phyloP scores from a whole-genome alignment of 441 rosid species.

The Mallotus japonicus region DNA sequence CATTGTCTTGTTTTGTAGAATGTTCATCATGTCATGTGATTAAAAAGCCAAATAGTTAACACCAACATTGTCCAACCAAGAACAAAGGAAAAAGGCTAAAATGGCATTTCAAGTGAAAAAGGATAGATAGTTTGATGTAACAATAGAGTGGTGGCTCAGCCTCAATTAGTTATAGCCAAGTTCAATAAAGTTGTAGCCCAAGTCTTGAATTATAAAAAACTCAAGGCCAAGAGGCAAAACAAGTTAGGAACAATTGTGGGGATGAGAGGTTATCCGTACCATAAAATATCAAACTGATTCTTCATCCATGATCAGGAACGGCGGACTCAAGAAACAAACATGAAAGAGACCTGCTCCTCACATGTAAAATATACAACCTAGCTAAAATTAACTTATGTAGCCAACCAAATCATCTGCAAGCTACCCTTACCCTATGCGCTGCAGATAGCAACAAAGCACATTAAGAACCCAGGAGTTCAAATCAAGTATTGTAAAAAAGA shows the following conservation, averaged over 20 bases:
- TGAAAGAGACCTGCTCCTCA: neutral
- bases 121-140: neutral
- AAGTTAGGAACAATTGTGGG: neutral
- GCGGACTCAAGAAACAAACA: neutral
- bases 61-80: neutral
- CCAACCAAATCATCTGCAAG: neutral
- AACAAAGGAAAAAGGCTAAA: neutral
- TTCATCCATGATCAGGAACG: neutral
- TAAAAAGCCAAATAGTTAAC: neutral
- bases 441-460: neutral
- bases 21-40: neutral
- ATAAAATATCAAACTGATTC: conserved; percentile 5
- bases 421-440: neutral
- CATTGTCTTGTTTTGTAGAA: neutral
- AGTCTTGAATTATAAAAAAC: neutral
- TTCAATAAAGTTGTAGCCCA: neutral
- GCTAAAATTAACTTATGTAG: too few species aligned
- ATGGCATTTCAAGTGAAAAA: neutral
- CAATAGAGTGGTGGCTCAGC: neutral
- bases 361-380: too few species aligned
- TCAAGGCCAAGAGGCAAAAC: neutral
- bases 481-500: neutral
- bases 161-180: neutral
- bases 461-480: neutral
- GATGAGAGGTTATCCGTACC: conserved; percentile 3